phyloP scores from a whole-genome alignment of 257 asterid species.

The Capsicum chinense region DNA sequence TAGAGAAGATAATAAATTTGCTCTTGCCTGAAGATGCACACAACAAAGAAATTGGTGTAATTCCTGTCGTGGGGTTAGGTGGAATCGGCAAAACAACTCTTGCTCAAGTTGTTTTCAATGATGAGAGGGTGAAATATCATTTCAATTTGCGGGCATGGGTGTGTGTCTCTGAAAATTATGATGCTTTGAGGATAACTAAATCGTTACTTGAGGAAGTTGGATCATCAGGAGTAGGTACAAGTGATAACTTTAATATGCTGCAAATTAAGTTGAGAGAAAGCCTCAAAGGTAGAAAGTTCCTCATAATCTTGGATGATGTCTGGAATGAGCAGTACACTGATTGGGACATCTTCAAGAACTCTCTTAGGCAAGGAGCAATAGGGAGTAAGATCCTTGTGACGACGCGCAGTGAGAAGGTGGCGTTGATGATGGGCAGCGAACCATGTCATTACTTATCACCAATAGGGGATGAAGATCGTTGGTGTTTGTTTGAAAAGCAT shows the following conservation, averaged over 20 bases:
- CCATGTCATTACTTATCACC: not conserved
- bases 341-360: not conserved
- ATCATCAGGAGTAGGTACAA: not conserved
- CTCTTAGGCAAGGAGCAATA: not conserved
- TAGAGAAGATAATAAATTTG: not conserved
- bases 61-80: not conserved
- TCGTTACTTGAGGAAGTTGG: not conserved
- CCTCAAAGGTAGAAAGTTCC: slow-evolving; percentile 2
- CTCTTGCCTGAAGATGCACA: not conserved
- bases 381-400: slow-evolving; percentile 26
- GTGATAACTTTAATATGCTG: not conserved
- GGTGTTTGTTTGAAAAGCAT: not conserved
- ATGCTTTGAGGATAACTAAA: not conserved
- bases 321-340: not conserved
- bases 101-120: not conserved
- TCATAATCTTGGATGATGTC: slow-evolving; percentile 25
- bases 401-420: not conserved
- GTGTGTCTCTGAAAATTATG: not conserved
- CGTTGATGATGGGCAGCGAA: not conserved
- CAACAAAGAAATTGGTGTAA: not conserved
- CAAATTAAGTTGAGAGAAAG: not conserved
- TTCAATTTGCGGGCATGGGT: not conserved
- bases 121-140: not conserved
- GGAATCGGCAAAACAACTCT: not conserved
- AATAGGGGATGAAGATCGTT: not conserved